Evolutionary conservation across 2,329 filamentous ascomycete genomes (phyloP).

Genomic region (Diaporthe citrichinensis): DNA sequence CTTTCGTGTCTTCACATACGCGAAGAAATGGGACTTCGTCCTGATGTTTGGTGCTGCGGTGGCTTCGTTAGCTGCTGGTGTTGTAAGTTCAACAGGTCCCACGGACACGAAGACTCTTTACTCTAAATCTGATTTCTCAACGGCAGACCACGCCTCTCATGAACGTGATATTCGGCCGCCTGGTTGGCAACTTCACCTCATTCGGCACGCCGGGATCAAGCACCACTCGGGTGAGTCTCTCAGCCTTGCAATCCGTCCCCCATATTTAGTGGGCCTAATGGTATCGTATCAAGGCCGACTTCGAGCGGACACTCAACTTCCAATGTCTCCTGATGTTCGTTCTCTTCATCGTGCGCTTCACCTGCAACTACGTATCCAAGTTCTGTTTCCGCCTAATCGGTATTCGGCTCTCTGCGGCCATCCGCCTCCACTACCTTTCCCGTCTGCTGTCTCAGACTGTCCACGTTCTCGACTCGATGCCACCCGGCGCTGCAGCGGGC

Average conservation of each 20-base stretch:
- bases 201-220: constrained; percentile 44
- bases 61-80: constrained; percentile 66
- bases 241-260: neutral
- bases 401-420: constrained; percentile 71
- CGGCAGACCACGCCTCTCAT: constrained; percentile 67
- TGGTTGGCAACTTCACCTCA: constrained; percentile 60
- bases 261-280: neutral
- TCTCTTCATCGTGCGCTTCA: constrained; percentile 33
- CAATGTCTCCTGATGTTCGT: constrained; percentile 35
- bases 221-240: constrained; percentile 28
- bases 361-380: constrained; percentile 49
- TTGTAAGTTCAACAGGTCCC: constrained; percentile 44
- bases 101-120: neutral
- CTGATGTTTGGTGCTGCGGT: constrained; percentile 62
- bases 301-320: constrained; percentile 24
- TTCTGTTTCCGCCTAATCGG: constrained; percentile 74
- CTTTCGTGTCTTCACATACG: constrained; percentile 63
- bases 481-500: constrained; percentile 71
- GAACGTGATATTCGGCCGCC: constrained; percentile 71
- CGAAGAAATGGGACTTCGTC: constrained; percentile 64
- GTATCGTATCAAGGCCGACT: neutral
- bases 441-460: constrained; percentile 76
- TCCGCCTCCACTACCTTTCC: constrained; percentile 75
- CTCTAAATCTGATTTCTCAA: neutral
- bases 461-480: constrained; percentile 76